Conservation (phyloP, 768 basidiomycete species). For the Tylopilus sp. region DNA sequence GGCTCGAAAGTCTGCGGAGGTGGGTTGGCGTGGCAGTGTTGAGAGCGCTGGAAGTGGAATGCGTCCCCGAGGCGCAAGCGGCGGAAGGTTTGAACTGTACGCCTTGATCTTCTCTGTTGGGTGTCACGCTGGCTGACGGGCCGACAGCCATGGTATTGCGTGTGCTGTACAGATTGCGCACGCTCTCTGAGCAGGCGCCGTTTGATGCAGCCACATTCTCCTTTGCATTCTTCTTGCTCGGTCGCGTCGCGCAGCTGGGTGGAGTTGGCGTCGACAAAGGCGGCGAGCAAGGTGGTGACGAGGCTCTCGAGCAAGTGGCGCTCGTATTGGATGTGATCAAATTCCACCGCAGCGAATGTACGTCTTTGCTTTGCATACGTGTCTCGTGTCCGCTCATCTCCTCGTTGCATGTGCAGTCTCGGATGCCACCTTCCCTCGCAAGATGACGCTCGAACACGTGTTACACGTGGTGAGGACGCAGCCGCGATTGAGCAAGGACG, state of each 20-base stretch:
- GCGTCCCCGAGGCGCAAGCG: slow-evolving; percentile 69
- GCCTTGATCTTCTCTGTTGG: neutral
- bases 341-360: slow-evolving; percentile 33
- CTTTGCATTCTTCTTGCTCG: slow-evolving; percentile 73
- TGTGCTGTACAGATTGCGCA: slow-evolving; percentile 80
- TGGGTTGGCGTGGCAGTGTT: slow-evolving; percentile 86
- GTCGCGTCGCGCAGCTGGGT: slow-evolving; percentile 61
- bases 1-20: slow-evolving; percentile 61
- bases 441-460: slow-evolving; percentile 63
- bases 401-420: slow-evolving; percentile 45
- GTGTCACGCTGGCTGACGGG: neutral
- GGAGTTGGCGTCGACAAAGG: slow-evolving; percentile 48
- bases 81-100: slow-evolving; percentile 59
- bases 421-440: slow-evolving; percentile 69
- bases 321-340: slow-evolving; percentile 47
- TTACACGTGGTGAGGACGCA: slow-evolving; percentile 72
- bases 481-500: slow-evolving; percentile 79
- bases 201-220: slow-evolving; percentile 87
- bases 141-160: slow-evolving; percentile 70
- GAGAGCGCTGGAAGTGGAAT: slow-evolving; percentile 59
- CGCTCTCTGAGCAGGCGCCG: slow-evolving; percentile 73
- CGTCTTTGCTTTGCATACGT: neutral
- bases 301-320: slow-evolving; percentile 76
- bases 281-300: slow-evolving; percentile 39
- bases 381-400: slow-evolving; percentile 2